Evolutionary conservation across 1,284 basidiomycete genomes (phyloP), one percentile per base, ranked within the genome.

Genomic region (Trametes hirsuta): DNA sequence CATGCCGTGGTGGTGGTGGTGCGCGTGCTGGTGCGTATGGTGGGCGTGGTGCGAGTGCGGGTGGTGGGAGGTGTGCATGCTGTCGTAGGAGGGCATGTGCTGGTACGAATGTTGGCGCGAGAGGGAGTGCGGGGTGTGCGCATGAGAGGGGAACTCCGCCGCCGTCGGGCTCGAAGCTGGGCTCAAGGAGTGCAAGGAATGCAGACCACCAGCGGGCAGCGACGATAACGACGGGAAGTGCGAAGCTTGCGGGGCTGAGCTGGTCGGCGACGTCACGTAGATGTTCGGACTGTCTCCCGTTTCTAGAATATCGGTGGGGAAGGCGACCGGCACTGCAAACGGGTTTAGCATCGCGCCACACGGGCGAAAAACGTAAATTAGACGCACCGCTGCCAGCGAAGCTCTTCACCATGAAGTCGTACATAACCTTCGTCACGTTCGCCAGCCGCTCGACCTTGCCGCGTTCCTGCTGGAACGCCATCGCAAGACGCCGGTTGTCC

Each of bases 81-180:
- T 47, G 58, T 72, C 69, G 61, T 71, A 71, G 42, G 67, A 65
- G 40, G 62, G 55, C 44, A 82, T 75, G 59, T 85, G 84, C 65
- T 85, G 84, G 75, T 83, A 85, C 61, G 81, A 83, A 56, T 84
- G 84, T 66, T 87, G 84, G 44, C 84, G 75, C 41, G 83, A 83
- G 45, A 84, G 79, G 15, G 76, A 71, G 59, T 76, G 76, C 8
- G 75, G 72, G 18, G 72, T 71, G 64, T 75, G 75, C 21, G 73
- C 69, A 50, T 75, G 75, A 49, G 75, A 72, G n/a, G 83, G 79
- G 71, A 87, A 85, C 57, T 90, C 87, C 35, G 83, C 71, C 2
- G 81, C 77, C 0, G 89, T 90, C 2, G 88, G 88, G 47, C 85
- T 88, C 6, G 85, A 84, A 25, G 77, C 79, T 1, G 88, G 86